Evolutionary conservation across 768 basidiomycete genomes (phyloP).

Genomic region (Hypholoma sublateritium): DNA sequence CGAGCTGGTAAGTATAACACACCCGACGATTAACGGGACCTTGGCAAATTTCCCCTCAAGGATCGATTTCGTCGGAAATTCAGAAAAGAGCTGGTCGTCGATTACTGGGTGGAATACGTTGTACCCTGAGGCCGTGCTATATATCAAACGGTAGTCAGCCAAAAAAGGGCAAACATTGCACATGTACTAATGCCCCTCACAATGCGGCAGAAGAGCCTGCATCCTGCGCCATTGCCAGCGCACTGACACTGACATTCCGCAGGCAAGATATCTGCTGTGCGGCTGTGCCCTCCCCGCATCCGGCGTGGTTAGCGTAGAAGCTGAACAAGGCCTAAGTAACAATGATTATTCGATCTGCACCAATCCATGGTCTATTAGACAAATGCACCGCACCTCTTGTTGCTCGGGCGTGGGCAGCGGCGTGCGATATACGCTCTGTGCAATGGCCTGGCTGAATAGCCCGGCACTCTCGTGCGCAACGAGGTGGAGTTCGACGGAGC

Average conservation of each 20-base stretch:
- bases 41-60: conserved; percentile 41
- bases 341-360: too few relatives aligned
- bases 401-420: conserved; percentile 52
- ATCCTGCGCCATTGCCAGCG: conserved; percentile 56
- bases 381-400: conserved; percentile 40
- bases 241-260: conserved; percentile 48
- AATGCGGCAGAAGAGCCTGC: conserved; percentile 36
- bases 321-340: conserved; percentile 47
- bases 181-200: conserved; percentile 31
- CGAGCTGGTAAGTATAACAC: conserved; percentile 11
- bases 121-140: conserved; percentile 40
- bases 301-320: conserved; percentile 47
- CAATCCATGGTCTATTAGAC: not conserved
- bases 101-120: conserved; percentile 52
- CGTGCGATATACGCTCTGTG: conserved; percentile 58
- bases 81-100: conserved; percentile 50
- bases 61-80: conserved; percentile 49
- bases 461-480: conserved; percentile 38
- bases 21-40: conserved; percentile 65
- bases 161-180: not conserved
- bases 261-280: conserved; percentile 43
- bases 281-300: conserved; percentile 41
- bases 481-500: conserved; percentile 59
- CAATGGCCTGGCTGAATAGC: conserved; percentile 56
- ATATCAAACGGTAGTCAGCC: not conserved